phyloP scores from a whole-genome alignment of 495 filamentous ascomycete species.

The Hypoxylon intermedium region DNA sequence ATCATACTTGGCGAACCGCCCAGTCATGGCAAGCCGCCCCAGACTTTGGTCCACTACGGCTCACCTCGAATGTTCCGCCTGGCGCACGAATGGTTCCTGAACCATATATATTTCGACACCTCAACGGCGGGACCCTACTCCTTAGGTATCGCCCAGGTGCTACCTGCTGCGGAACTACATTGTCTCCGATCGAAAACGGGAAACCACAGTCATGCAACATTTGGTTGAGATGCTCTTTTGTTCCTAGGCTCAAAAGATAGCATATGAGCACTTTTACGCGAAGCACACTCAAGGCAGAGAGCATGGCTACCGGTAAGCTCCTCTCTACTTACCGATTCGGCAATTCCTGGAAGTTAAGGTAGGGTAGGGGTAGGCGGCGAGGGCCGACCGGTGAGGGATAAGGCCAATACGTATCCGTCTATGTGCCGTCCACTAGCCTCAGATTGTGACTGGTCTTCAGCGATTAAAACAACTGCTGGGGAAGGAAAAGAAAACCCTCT shows the following conservation, averaged over 20 bases:
- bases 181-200: slow-evolving; percentile 33
- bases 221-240: slow-evolving; percentile 31
- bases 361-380: slow-evolving; percentile 36
- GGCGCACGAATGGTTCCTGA: slow-evolving; percentile 23
- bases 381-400: slow-evolving; percentile 40
- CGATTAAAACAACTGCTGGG: slow-evolving; percentile 10
- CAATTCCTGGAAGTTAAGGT: slow-evolving; percentile 31
- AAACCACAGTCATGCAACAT: slow-evolving; percentile 21
- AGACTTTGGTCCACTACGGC: slow-evolving; percentile 25
- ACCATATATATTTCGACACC: slow-evolving; percentile 14
- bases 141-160: slow-evolving; percentile 13
- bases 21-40: slow-evolving; percentile 27
- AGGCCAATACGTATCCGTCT: slow-evolving; percentile 33
- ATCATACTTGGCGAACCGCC: slow-evolving; percentile 32
- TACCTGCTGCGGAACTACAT: slow-evolving; percentile 25
- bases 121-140: slow-evolving; percentile 10
- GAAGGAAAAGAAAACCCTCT: slow-evolving; percentile 14
- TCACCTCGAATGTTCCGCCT: slow-evolving; percentile 32
- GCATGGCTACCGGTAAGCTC: slow-evolving; percentile 27
- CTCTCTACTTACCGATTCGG: slow-evolving; percentile 32
- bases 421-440: slow-evolving; percentile 37
- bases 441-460: slow-evolving; percentile 30
- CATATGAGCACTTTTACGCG: slow-evolving; percentile 36
- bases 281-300: slow-evolving; percentile 9
- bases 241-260: slow-evolving; percentile 30